A percentile compares a stretch with the other conserved stretches of the same genome.
phyloP scores from a whole-genome alignment of 805 yeast genomes.

The Torulaspora indica region DNA sequence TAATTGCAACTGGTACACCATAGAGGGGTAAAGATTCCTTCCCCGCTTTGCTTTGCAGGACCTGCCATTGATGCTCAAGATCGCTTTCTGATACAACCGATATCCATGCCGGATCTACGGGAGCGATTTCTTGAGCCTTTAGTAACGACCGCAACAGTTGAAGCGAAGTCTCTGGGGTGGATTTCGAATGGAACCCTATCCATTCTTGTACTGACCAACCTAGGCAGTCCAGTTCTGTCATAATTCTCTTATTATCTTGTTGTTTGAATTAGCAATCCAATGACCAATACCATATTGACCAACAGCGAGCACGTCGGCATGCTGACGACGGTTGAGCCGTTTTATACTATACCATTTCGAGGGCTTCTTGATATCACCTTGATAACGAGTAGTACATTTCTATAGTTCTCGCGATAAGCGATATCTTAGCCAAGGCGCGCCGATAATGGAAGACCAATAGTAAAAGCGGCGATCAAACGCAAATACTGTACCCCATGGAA shows the following conservation, averaged over 20 bases:
- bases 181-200: conserved; percentile 59
- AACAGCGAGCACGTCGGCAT: not conserved
- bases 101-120: conserved; percentile 87
- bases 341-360: not conserved
- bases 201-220: conserved; percentile 87
- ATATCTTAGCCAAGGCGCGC: not conserved
- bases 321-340: too few species aligned
- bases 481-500: not conserved
- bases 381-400: not conserved
- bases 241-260: not conserved
- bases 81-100: conserved; percentile 62
- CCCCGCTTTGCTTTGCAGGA: conserved; percentile 57
- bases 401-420: not conserved
- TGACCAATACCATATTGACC: not conserved
- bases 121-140: conserved; percentile 42
- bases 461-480: not conserved
- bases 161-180: conserved; percentile 59
- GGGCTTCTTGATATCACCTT: not conserved
- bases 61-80: conserved; percentile 70
- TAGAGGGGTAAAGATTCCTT: conserved; percentile 60
- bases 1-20: conserved; percentile 94
- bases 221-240: conserved; percentile 1
- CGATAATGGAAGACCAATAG: not conserved
- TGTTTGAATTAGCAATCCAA: not conserved
- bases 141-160: conserved; percentile 45